Percentiles rank a stretch among this genome's conserved stretches.
These are phyloP conservation scores for Juncus effusus DNA, from an alignment of 176 grass and related monocot genomes.

Conservation along the genomic window DNA sequence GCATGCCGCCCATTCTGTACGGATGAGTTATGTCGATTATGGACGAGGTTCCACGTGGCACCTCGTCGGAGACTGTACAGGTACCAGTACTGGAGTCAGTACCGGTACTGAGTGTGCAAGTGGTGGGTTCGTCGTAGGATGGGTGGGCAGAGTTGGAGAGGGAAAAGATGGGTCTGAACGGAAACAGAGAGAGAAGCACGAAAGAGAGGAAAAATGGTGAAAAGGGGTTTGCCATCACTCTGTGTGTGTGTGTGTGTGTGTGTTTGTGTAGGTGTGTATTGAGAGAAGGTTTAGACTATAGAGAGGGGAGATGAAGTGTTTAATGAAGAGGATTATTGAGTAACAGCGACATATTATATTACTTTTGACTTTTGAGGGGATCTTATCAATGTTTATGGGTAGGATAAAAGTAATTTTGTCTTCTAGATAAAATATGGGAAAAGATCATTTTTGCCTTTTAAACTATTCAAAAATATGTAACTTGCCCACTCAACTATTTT, in stretches of 20 bases:
- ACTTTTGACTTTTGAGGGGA: too few species aligned
- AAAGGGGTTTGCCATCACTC: background rate
- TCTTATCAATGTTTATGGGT: too few species aligned
- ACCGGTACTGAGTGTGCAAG: conserved; percentile 9
- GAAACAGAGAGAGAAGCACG: background rate
- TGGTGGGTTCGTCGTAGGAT: conserved; percentile 7
- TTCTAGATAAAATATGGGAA: too few species aligned
- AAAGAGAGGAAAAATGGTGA: background rate
- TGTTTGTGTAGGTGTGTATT: background rate
- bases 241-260: background rate
- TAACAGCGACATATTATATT: too few species aligned
- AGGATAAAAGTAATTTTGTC: too few species aligned
- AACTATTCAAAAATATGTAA: too few species aligned
- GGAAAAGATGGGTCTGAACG: background rate
- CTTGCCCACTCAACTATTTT: too few species aligned
- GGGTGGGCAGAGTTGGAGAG: conserved; percentile 17
- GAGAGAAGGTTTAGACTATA: conserved; percentile 6
- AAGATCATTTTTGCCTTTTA: too few species aligned
- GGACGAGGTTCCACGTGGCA: conserved; percentile 23
- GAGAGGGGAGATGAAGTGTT: conserved; percentile 24
- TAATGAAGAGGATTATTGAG: too few species aligned
- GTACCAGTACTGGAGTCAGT: conserved; percentile 7
- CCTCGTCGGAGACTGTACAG: background rate
- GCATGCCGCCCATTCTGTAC: conserved; percentile 49
- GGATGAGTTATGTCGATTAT: conserved; percentile 87